phyloP scores from a whole-genome alignment of 352 stramenopile genomes.

The Phytophthora foliorum region DNA sequence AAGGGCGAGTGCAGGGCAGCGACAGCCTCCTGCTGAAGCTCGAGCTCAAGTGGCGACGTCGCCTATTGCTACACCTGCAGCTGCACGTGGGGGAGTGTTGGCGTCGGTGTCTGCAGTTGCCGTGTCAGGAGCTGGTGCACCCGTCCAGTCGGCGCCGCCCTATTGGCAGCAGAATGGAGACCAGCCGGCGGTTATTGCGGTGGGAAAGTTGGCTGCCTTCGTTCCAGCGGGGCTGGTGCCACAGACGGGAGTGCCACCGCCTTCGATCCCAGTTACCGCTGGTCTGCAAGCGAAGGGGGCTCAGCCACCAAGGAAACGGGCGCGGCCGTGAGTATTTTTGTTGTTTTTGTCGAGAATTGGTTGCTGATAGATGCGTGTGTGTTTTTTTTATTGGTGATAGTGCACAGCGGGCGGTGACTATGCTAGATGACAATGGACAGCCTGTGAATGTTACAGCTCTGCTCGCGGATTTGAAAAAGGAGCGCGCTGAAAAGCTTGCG shows the following conservation, averaged over 20 bases:
- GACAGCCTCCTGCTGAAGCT: not conserved
- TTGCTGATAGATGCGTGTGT: constrained; percentile 6
- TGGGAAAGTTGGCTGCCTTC: not conserved
- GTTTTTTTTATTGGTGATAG: constrained; percentile 14
- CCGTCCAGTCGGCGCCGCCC: not conserved
- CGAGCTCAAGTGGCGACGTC: not conserved
- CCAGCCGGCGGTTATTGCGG: not conserved
- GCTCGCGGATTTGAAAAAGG: constrained; percentile 67
- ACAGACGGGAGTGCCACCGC: constrained; percentile 10
- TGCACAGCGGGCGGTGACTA: constrained; percentile 28
- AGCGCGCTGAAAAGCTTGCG: constrained; percentile 52
- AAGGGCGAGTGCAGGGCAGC: constrained; percentile 11
- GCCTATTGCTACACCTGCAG: not conserved
- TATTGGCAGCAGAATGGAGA: constrained; percentile 14
- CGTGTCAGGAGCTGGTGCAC: not conserved
- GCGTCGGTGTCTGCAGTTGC: not conserved
- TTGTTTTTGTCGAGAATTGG: not conserved
- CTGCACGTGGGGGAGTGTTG: not conserved
- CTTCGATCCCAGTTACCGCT: constrained; percentile 11
- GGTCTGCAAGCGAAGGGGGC: not conserved
- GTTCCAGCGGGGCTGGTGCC: not conserved
- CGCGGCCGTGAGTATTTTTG: constrained; percentile 48
- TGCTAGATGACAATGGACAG: constrained; percentile 35
- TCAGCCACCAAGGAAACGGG: constrained; percentile 53
- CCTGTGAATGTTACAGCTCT: constrained; percentile 60